A percentile compares a stretch with the other conserved stretches of the same genome.
Evolutionary conservation across 805 yeast genomes (phyloP).

Genomic region (Priceomyces haplophilus): DNA sequence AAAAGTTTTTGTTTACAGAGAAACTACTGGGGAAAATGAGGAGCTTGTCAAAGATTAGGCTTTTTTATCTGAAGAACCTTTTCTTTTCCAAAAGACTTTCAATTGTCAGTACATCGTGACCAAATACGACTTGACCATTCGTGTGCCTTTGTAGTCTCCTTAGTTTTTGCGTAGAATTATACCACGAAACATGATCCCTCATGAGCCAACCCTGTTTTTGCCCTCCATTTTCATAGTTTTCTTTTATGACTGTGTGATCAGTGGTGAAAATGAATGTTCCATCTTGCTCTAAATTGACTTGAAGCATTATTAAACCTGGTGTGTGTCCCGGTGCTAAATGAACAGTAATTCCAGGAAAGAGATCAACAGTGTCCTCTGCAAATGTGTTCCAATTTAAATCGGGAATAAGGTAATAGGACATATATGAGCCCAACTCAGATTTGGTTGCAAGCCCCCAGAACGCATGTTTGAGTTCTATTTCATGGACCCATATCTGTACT

Average conservation of each 20-base stretch:
- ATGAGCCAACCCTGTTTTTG: background rate
- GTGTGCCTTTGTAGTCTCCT: background rate
- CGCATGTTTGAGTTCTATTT: slow-evolving; percentile 1
- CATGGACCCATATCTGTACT: background rate
- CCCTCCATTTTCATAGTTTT: slow-evolving; percentile 1
- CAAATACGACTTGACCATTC: background rate
- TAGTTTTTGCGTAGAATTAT: background rate
- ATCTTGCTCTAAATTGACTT: background rate
- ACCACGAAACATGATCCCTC: slow-evolving; percentile 1
- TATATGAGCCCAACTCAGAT: background rate
- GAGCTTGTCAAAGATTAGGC: background rate
- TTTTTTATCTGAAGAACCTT: background rate
- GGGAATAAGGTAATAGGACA: background rate
- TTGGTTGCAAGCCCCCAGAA: background rate
- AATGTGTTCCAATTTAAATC: background rate
- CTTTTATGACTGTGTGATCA: background rate
- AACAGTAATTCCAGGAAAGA: background rate
- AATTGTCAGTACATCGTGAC: background rate
- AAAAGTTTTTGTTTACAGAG: background rate
- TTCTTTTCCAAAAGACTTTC: background rate
- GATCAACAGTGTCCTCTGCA: background rate
- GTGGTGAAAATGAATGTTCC: slow-evolving; percentile 1
- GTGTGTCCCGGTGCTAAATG: background rate
- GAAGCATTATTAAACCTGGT: background rate
- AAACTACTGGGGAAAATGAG: background rate